phyloP scores from a whole-genome alignment of 768 basidiomycete species.

The Lactarius hatsudake region DNA sequence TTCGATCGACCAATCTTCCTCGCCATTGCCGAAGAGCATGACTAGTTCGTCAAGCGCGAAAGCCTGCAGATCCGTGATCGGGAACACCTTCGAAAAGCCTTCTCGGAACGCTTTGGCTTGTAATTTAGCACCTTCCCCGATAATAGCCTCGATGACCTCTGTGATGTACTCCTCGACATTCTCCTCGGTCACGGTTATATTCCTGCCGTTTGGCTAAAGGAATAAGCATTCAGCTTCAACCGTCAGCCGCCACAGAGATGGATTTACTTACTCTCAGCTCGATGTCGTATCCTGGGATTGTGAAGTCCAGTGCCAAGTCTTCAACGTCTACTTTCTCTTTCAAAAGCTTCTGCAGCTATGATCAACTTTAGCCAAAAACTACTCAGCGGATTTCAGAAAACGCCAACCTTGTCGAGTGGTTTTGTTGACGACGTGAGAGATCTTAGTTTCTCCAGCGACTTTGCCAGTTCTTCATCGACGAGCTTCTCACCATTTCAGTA shows the following conservation, averaged over 20 bases:
- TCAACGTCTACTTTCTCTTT: slow-evolving; percentile 69
- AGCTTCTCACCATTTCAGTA: slow-evolving; percentile 43
- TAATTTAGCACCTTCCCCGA: slow-evolving; percentile 71
- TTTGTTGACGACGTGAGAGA: slow-evolving; percentile 49
- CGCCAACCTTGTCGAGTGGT: slow-evolving; percentile 39
- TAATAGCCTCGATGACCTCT: slow-evolving; percentile 84
- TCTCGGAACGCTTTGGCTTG: slow-evolving; percentile 92
- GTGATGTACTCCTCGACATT: slow-evolving; percentile 89
- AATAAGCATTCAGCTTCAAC: slow-evolving; percentile 10
- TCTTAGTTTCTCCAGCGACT: slow-evolving; percentile 79
- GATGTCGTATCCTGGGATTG: slow-evolving; percentile 92
- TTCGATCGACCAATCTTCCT: slow-evolving; percentile 96
- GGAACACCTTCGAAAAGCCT: slow-evolving; percentile 96
- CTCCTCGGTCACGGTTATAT: slow-evolving; percentile 75
- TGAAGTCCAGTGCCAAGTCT: slow-evolving; percentile 93
- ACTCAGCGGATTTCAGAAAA: neutral
- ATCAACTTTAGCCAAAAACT: neutral
- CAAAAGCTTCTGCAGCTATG: slow-evolving; percentile 34
- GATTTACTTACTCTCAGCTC: slow-evolving; percentile 68
- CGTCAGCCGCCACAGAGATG: neutral
- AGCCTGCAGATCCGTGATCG: slow-evolving; percentile 82
- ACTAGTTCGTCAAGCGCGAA: slow-evolving; percentile 96
- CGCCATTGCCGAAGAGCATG: slow-evolving; percentile 91
- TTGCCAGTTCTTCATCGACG: slow-evolving; percentile 82
- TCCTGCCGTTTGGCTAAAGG: slow-evolving; percentile 69